phyloP scores from a whole-genome alignment of 345 rosid species.

The Linum lewisii region DNA sequence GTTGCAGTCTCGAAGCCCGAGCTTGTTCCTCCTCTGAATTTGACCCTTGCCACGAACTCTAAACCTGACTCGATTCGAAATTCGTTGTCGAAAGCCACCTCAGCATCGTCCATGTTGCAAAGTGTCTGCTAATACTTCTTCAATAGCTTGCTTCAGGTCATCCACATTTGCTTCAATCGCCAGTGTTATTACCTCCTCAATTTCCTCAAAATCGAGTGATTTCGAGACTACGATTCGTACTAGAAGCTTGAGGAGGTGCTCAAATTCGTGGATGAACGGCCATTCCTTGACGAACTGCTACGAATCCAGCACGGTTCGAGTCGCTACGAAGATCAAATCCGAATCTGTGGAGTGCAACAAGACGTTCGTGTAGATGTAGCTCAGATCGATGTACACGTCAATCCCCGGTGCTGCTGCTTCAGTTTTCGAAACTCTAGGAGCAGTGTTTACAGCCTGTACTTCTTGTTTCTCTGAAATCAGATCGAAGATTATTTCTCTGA shows the following conservation, averaged over 20 bases:
- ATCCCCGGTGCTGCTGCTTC: constrained; percentile 24
- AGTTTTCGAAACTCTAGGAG: no score
- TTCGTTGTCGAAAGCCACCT: no score
- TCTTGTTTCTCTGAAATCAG: constrained; percentile 15
- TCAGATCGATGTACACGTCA: constrained; percentile 48
- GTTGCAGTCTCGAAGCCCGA: no score
- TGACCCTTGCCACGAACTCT: constrained; percentile 42
- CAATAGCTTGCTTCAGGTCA: constrained; percentile 57
- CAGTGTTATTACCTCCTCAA: constrained; percentile 48
- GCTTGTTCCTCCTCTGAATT: constrained; percentile 35
- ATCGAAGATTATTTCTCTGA: constrained; percentile 69
- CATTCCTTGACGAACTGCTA: constrained; percentile 71
- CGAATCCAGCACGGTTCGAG: constrained; percentile 54
- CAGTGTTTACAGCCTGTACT: not conserved
- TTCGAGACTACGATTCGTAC: constrained; percentile 46
- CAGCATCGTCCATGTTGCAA: constrained; percentile 44
- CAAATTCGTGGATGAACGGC: constrained; percentile 46
- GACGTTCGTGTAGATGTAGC: constrained; percentile 37
- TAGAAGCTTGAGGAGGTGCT: constrained; percentile 34
- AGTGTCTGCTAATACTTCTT: constrained; percentile 52
- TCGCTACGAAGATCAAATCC: constrained; percentile 35
- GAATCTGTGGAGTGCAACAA: constrained; percentile 48
- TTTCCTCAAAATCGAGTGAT: constrained; percentile 25
- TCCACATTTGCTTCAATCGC: constrained; percentile 52
- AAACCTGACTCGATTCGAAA: constrained; percentile 47